These are phyloP conservation scores for Solanum hybrid DNA, from an alignment of 305 asterid genomes.

Conservation along the genomic window DNA sequence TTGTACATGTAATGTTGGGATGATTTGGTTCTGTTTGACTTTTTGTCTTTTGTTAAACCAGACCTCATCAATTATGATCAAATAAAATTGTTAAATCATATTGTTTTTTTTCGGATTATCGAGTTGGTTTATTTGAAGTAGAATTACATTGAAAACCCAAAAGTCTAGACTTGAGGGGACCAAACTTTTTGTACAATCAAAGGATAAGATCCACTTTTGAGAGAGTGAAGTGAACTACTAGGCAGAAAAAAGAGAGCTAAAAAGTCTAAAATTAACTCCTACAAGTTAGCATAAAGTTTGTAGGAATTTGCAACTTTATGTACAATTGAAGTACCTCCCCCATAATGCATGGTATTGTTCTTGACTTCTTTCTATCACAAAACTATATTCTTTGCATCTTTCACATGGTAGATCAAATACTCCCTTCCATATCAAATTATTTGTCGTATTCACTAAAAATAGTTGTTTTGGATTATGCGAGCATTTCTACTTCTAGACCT, in stretches of 20 bases:
- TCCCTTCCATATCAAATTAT: not conserved
- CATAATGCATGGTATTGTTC: not conserved
- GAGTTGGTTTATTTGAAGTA: not conserved
- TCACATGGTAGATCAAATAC: not conserved
- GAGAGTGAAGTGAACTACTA: not conserved
- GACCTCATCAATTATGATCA: not conserved
- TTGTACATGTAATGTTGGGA: not conserved
- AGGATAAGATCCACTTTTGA: constrained; percentile 4
- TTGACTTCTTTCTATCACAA: not conserved
- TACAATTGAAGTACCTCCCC: not conserved
- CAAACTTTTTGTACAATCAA: constrained; percentile 13
- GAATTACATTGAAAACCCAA: not conserved
- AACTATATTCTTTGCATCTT: not conserved
- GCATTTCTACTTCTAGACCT: not conserved
- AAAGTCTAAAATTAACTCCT: not conserved
- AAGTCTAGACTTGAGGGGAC: not conserved
- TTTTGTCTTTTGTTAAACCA: not conserved
- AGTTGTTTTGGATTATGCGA: not conserved
- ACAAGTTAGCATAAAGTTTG: not conserved
- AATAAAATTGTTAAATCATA: not conserved
- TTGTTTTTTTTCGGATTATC: not conserved
- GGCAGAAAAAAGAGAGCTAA: not conserved
- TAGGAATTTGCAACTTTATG: not conserved
- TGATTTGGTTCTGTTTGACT: not conserved
- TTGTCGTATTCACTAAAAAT: not conserved